Conservation (phyloP, 1,284 basidiomycete species). For the Rhizopogon parksii region DNA sequence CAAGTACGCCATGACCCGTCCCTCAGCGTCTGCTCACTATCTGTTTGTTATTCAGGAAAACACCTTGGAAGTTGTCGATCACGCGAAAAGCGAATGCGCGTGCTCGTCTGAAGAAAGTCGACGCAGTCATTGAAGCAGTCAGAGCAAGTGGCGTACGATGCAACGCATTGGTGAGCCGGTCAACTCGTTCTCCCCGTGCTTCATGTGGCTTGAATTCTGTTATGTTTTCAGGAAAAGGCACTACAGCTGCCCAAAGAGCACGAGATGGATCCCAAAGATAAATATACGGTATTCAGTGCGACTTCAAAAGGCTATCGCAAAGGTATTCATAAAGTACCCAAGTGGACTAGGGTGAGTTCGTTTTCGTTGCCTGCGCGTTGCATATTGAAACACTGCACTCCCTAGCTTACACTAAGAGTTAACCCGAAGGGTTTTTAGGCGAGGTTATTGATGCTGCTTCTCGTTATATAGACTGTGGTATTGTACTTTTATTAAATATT, state of each 20-base stretch:
- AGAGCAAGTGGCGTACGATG: constrained; percentile 76
- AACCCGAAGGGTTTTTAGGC: constrained; percentile 86
- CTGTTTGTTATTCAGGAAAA: constrained; percentile 61
- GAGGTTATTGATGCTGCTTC: constrained; percentile 2
- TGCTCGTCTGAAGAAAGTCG: constrained; percentile 84
- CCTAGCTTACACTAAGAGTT: constrained; percentile 70
- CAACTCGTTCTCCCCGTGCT: not conserved
- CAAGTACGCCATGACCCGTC: constrained; percentile 26
- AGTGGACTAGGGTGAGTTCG: constrained; percentile 79
- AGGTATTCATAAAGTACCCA: constrained; percentile 93
- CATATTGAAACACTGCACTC: constrained; percentile 8
- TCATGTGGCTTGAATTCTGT: not conserved
- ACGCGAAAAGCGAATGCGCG: constrained; percentile 91
- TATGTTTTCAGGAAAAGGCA: constrained; percentile 45
- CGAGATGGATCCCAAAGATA: constrained; percentile 85
- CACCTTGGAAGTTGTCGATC: constrained; percentile 85
- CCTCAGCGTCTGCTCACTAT: not conserved
- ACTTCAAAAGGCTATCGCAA: constrained; percentile 78
- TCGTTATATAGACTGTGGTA: constrained; percentile 9
- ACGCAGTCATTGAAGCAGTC: constrained; percentile 87
- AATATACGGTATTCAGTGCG: constrained; percentile 88
- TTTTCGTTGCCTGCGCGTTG: not conserved
- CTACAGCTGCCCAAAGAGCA: constrained; percentile 80
- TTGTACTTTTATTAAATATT: constrained; percentile 16
- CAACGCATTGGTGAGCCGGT: constrained; percentile 56